Conservation (phyloP, 1,139 yeast species). For the Saccharomyces hybrid region DNA sequence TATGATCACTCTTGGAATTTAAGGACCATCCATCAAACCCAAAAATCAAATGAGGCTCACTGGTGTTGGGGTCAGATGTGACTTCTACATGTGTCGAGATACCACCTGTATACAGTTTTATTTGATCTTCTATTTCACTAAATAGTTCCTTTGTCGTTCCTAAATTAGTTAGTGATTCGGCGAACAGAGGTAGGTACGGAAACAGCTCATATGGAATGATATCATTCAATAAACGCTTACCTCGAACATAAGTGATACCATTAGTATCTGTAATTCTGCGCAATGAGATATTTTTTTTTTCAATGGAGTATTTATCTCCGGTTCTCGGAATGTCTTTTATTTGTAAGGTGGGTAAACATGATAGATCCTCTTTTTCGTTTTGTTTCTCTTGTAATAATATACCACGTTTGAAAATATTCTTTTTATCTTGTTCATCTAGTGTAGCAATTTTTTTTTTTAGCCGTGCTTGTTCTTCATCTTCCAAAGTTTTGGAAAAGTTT, state of each 20-base stretch:
- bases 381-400: constrained; percentile 53
- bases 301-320: constrained; percentile 39
- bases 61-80: constrained; percentile 44
- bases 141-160: constrained; percentile 68
- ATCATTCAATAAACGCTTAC: constrained; percentile 44
- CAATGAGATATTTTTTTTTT: constrained; percentile 21
- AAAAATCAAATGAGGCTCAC: constrained; percentile 39
- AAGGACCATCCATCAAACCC: constrained; percentile 64
- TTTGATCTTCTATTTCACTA: constrained; percentile 78
- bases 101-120: constrained; percentile 82
- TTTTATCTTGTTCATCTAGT: constrained; percentile 50
- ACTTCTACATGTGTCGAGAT: constrained; percentile 52
- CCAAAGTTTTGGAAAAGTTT: constrained; percentile 41
- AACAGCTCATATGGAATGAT: constrained; percentile 53
- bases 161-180: constrained; percentile 71
- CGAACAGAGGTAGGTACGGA: constrained; percentile 67
- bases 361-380: constrained; percentile 59
- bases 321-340: constrained; percentile 61
- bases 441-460: constrained; percentile 38
- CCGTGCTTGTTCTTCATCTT: constrained; percentile 48
- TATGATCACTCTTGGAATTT: constrained; percentile 50
- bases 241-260: constrained; percentile 65
- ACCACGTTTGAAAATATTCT: constrained; percentile 55
- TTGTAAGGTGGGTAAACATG: constrained; percentile 70
- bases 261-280: constrained; percentile 59